Conservation (phyloP, 208 protist genomes). For the Wallacemonas sp. region DNA sequence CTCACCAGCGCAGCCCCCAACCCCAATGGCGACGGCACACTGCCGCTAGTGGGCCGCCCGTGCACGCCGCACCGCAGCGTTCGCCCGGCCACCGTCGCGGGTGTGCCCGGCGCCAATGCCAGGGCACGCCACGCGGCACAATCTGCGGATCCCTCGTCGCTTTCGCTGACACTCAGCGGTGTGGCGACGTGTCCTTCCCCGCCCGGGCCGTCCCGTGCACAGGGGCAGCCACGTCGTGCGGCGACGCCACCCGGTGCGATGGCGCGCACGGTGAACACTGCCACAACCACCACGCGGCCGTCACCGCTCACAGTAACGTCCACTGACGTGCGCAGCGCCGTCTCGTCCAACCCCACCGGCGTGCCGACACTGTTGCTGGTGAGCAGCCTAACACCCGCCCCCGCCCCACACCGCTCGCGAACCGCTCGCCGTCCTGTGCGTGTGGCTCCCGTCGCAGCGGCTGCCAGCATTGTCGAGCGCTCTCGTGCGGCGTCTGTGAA, state of each 20-base stretch:
- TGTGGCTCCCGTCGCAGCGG: neutral
- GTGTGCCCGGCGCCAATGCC: no score
- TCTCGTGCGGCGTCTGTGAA: conserved; percentile 9
- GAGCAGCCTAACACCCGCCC: neutral
- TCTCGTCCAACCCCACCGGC: neutral
- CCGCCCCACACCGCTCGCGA: conserved; percentile 1
- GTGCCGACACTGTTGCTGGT: conserved; percentile 2
- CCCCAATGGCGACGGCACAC: neutral
- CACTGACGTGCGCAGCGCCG: neutral
- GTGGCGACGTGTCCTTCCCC: neutral
- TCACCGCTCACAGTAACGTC: neutral
- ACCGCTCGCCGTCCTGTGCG: conserved; percentile 4
- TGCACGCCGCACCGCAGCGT: neutral
- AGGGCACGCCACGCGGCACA: no score
- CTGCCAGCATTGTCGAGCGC: neutral
- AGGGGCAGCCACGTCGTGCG: neutral
- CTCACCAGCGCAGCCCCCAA: neutral
- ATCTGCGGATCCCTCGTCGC: no score
- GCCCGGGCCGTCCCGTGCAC: neutral
- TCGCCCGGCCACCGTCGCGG: neutral
- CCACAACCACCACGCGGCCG: neutral
- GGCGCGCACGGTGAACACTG: neutral
- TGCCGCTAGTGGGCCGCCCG: neutral
- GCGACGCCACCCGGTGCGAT: neutral
- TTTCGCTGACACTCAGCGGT: neutral